These are phyloP conservation scores for Kodamaea anthophila DNA, from an alignment of 1,139 yeast genomes.

Conservation along the genomic window DNA sequence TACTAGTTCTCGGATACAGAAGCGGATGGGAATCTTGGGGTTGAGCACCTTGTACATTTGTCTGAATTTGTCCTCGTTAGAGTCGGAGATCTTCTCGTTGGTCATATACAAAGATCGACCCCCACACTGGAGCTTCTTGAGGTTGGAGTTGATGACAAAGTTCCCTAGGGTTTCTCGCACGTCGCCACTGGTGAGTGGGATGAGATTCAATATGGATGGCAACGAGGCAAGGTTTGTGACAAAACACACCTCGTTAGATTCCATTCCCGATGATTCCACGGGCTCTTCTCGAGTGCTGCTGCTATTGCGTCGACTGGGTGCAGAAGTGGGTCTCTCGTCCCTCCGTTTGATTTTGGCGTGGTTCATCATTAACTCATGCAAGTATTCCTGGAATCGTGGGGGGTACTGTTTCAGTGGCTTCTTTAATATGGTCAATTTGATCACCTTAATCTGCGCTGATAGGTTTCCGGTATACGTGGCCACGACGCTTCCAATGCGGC, in stretches of 20 bases:
- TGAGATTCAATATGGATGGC: slow-evolving; percentile 67
- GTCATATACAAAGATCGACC: slow-evolving; percentile 76
- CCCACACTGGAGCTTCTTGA: slow-evolving; percentile 73
- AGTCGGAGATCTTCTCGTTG: slow-evolving; percentile 59
- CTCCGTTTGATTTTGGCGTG: slow-evolving; percentile 45
- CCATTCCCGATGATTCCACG: slow-evolving; percentile 1
- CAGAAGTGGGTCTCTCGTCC: slow-evolving; percentile 16
- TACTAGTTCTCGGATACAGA: slow-evolving; percentile 72
- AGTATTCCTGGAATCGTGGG: slow-evolving; percentile 47
- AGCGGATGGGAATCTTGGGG: slow-evolving; percentile 45
- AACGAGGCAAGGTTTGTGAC: slow-evolving; percentile 77
- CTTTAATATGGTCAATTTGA: slow-evolving; percentile 53
- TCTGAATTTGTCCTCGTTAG: slow-evolving; percentile 77
- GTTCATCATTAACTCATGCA: slow-evolving; percentile 57
- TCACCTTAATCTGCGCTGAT: slow-evolving; percentile 54
- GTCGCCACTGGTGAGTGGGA: slow-evolving; percentile 66
- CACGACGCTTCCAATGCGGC: slow-evolving; percentile 62
- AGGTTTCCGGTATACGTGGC: slow-evolving; percentile 82
- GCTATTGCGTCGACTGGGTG: slow-evolving; percentile 8
- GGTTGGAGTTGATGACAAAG: slow-evolving; percentile 69
- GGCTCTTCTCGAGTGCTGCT: slow-evolving; percentile 3
- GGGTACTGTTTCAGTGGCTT: slow-evolving; percentile 57
- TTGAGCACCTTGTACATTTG: slow-evolving; percentile 58
- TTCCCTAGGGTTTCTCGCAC: slow-evolving; percentile 44
- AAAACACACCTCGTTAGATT: slow-evolving; percentile 43